Evolutionary conservation across 257 asterid genomes (phyloP), one percentile per base, ranked within the genome.

Genomic region (Euphrasia confusa): DNA sequence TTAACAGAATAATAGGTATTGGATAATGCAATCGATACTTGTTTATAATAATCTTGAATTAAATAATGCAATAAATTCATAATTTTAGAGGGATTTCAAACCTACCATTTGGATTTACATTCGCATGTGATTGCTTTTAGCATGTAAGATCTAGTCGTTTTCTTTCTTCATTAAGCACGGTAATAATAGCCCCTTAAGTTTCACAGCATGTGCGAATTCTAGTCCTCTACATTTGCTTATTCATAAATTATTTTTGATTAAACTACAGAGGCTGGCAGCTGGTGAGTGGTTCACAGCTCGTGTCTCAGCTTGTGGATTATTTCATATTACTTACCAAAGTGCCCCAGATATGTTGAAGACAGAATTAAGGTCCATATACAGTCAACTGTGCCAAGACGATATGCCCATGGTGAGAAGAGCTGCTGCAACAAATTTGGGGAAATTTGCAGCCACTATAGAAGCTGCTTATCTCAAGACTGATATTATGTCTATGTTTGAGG

Each of bases 221-320:
- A 39, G 15, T 11, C 28, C 63, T 58, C 48, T 10, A 33, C 45
- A 33, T 61, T 61, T 35, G 11, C 65, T 24, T 26, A 27, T 63
- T 60, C 56, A 18, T 58, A 35, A n/a, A 28, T 56, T 63, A 42
- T 10, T 58, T 30, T 60, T 67, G 66, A 53, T 53, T 59, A 13
- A 57, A 58, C 26, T 73, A 52, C 72, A 89, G 95, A 87, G 97
- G 79, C 76, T 89, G 72, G 95, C 95, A 42, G 94, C 95, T 61
- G 95, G 97, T 32, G 97, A 89, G 79, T 89, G 97, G 96, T 89
- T 89, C 63, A 89, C 96, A 33, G 96, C 96, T 52, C 89, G 96
- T 26, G 90, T 89, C 58, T 89, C 97, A 50, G 90, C 97, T 44
- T 89, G 97, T 69, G 97, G 97, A 70, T 72, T 89, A 58, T 89